A percentile compares a stretch with the other conserved stretches of the same genome.
Conservation (phyloP, 1,139 yeast species). For the Ogataea hybrid region DNA sequence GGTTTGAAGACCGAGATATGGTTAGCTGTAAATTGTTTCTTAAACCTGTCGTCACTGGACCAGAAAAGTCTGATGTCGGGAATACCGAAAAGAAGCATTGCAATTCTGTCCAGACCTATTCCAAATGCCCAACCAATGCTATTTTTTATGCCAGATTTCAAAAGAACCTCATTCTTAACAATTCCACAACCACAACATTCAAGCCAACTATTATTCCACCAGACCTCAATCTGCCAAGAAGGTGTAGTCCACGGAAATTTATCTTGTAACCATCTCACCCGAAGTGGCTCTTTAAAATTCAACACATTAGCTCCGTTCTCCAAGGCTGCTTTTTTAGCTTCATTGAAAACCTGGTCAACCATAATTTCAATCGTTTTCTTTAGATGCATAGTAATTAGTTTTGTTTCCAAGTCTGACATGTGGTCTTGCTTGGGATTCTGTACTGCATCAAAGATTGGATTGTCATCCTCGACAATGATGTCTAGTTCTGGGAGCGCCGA, state of each 20-base stretch:
- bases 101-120: too few relatives aligned
- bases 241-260: constrained; percentile 99
- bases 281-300: constrained; percentile 64
- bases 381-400: constrained; percentile 70
- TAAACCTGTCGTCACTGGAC: too few relatives aligned
- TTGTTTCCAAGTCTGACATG: constrained; percentile 69
- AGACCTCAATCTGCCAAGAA: constrained; percentile 96
- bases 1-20: constrained; percentile 75
- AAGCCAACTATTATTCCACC: constrained; percentile 99
- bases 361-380: constrained; percentile 82
- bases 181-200: constrained; percentile 98
- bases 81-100: too few relatives aligned
- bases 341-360: constrained; percentile 79
- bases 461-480: constrained; percentile 76
- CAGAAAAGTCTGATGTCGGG: too few relatives aligned
- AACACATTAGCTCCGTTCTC: too few relatives aligned
- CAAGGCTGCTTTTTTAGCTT: constrained; percentile 62
- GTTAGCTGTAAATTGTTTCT: constrained; percentile 50
- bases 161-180: constrained; percentile 73
- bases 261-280: constrained; percentile 93
- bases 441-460: constrained; percentile 49
- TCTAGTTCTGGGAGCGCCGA: constrained; percentile 64
- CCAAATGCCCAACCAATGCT: too few relatives aligned
- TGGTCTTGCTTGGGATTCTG: constrained; percentile 77
- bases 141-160: constrained; percentile 64